Percentiles rank a stretch among this genome's conserved stretches.
phyloP scores from a whole-genome alignment of 2,329 filamentous ascomycete genomes.

The Daldinia sp. region DNA sequence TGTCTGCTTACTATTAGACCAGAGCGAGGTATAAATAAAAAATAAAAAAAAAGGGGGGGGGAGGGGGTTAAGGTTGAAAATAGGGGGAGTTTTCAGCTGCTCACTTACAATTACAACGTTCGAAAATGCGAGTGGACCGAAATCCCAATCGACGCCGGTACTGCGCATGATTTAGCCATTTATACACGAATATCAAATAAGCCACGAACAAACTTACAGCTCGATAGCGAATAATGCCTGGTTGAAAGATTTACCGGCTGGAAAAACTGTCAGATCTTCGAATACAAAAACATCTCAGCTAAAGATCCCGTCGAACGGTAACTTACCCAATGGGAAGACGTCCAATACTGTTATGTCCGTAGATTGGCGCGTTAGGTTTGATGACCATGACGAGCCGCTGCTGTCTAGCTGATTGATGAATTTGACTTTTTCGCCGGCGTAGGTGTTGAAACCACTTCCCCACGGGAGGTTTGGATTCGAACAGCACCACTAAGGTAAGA shows the following conservation, averaged over 20 bases:
- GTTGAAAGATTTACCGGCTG: conserved; percentile 55
- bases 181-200: not conserved
- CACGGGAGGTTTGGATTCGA: conserved; percentile 55
- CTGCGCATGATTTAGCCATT: conserved; percentile 29
- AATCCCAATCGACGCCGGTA: conserved; percentile 55
- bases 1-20: conserved; percentile 37
- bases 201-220: conserved; percentile 45
- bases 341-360: conserved; percentile 50
- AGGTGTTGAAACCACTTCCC: conserved; percentile 56
- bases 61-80: too few relatives aligned
- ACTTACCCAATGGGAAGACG: conserved; percentile 52
- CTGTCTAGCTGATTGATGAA: conserved; percentile 50
- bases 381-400: conserved; percentile 51
- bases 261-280: conserved; percentile 10
- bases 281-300: not conserved
- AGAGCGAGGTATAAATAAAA: too few relatives aligned
- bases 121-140: conserved; percentile 55
- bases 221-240: conserved; percentile 58
- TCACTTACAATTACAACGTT: conserved; percentile 62
- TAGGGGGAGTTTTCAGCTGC: not conserved
- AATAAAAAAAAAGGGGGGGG: too few relatives aligned
- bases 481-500: conserved; percentile 53
- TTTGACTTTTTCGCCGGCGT: conserved; percentile 51
- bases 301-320: not conserved
- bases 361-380: conserved; percentile 50